Evolutionary conservation across 331 rosid species (phyloP).

Genomic region (Phaseolus coccineus): DNA sequence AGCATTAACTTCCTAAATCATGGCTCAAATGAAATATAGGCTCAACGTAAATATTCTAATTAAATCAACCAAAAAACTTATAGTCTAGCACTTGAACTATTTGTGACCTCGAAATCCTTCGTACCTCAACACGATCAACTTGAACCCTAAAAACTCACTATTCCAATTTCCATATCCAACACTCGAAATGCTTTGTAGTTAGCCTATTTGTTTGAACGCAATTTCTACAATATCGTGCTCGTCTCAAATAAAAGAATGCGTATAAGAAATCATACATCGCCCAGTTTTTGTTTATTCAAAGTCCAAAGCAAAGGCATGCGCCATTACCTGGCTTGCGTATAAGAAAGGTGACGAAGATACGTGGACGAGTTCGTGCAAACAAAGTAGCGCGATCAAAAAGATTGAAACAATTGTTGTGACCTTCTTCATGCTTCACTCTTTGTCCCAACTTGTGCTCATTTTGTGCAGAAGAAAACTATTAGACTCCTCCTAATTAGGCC

Average conservation of each 20-base stretch:
- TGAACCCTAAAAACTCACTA: constrained; percentile 36
- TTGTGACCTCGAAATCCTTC: no score
- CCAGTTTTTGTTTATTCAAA: not conserved
- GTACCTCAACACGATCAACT: not conserved
- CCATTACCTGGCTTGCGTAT: constrained; percentile 53
- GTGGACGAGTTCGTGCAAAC: constrained; percentile 41
- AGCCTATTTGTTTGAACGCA: not conserved
- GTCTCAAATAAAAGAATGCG: not conserved
- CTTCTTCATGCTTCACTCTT: constrained; percentile 54
- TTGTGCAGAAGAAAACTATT: not conserved
- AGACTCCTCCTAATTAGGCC: not conserved
- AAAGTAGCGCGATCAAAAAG: constrained; percentile 40
- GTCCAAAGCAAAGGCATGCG: not conserved
- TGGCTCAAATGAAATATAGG: constrained; percentile 23
- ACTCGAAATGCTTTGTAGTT: not conserved
- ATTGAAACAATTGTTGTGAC: constrained; percentile 30
- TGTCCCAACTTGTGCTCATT: not conserved
- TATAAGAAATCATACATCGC: not conserved
- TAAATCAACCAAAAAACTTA: not conserved
- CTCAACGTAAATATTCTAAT: not conserved
- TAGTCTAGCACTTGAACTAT: not conserved
- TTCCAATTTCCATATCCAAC: constrained; percentile 12
- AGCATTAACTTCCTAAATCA: constrained; percentile 31
- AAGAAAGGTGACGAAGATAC: constrained; percentile 57
- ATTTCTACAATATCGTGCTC: constrained; percentile 10